Evolutionary conservation across 306 rosid species (phyloP).

Genomic region (Vicia sativa): DNA sequence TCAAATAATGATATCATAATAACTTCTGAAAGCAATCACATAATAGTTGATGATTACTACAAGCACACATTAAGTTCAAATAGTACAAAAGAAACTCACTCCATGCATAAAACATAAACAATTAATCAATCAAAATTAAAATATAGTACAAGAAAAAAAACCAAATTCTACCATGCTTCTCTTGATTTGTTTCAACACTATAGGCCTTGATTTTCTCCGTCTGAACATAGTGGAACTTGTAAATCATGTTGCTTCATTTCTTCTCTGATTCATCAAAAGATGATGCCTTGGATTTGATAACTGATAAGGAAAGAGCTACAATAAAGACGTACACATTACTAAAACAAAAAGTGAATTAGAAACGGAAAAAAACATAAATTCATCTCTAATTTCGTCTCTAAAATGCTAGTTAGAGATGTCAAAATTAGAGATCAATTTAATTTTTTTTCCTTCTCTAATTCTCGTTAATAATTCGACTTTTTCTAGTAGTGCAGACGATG

Average conservation of each 20-base stretch:
- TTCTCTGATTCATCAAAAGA: too few relatives aligned
- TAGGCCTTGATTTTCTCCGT: background rate
- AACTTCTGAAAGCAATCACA: constrained; percentile 35
- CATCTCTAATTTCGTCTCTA: background rate
- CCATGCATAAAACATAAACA: constrained; percentile 23
- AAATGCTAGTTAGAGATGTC: background rate
- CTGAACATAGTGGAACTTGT: background rate
- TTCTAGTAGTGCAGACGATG: background rate
- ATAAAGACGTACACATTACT: background rate
- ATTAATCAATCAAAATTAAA: constrained; percentile 37
- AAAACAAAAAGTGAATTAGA: background rate
- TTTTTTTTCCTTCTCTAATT: background rate
- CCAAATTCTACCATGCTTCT: constrained; percentile 38
- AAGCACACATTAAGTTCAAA: constrained; percentile 43
- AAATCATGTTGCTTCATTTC: background rate
- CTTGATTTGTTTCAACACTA: constrained; percentile 34
- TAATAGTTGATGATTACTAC: constrained; percentile 34
- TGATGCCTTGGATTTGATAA: background rate
- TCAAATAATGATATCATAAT: constrained; percentile 21
- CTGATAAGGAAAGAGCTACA: background rate
- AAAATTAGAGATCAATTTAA: constrained; percentile 10
- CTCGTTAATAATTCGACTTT: background rate
- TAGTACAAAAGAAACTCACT: constrained; percentile 35
- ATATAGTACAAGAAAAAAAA: constrained; percentile 29
- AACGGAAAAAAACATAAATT: background rate